These are phyloP conservation scores for Exophiala xenobiotica DNA, from an alignment of 2,329 filamentous ascomycete genomes.

Conservation along the genomic window DNA sequence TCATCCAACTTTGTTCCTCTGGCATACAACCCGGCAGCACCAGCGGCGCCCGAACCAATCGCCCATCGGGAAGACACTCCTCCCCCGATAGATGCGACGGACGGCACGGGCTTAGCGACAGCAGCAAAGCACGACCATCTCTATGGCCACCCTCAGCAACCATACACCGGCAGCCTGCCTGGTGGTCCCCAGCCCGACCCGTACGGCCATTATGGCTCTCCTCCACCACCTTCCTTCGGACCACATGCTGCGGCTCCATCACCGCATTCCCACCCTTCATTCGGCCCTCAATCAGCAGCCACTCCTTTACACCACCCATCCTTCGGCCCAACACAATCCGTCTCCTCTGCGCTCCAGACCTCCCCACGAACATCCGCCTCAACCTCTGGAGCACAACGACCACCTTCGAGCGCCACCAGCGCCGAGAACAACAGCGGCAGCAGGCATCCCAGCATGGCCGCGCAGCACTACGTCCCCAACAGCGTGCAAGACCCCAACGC, in stretches of 20 bases:
- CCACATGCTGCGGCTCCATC: conserved; percentile 16
- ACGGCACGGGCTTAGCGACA: conserved; percentile 46
- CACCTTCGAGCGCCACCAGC: conserved; percentile 14
- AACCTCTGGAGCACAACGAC: conserved; percentile 1
- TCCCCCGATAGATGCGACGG: conserved; percentile 57
- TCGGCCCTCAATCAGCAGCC: conserved; percentile 18
- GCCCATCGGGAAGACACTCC: conserved; percentile 66
- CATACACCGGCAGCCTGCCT: conserved; percentile 32
- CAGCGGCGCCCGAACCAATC: conserved; percentile 64
- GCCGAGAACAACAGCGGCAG: conserved; percentile 9
- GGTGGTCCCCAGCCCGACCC: conserved; percentile 7
- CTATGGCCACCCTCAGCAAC: conserved; percentile 29
- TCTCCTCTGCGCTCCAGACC: conserved; percentile 13
- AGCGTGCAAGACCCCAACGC: conserved; percentile 25
- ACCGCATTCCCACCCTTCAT: conserved; percentile 16
- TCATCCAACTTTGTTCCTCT: conserved; percentile 46
- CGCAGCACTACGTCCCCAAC: conserved; percentile 22
- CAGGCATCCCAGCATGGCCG: conserved; percentile 21
- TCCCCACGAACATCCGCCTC: conserved; percentile 23
- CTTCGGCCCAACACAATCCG: not conserved
- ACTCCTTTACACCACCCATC: conserved; percentile 11
- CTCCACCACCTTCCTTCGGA: conserved; percentile 16
- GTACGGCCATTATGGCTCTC: conserved; percentile 22
- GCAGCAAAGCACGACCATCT: conserved; percentile 42
- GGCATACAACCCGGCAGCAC: conserved; percentile 66